Percentiles rank a stretch among this genome's conserved stretches.
phyloP scores from a whole-genome alignment of 345 rosid species.

The Noccaea bulbosa region DNA sequence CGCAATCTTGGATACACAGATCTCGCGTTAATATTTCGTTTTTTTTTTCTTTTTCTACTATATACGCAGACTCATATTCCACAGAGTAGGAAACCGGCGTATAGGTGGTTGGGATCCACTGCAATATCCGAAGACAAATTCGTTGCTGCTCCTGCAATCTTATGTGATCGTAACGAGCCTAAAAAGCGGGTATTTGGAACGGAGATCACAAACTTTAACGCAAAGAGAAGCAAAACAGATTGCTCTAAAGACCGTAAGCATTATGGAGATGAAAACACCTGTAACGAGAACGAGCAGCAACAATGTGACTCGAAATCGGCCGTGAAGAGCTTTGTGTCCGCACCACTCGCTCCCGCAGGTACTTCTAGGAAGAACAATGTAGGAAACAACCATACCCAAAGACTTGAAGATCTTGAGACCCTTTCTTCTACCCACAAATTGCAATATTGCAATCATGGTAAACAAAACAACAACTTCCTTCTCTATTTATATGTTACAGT shows the following conservation, averaged over 20 bases:
- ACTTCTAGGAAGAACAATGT: constrained; percentile 22
- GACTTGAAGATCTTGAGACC: constrained; percentile 52
- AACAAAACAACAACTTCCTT: constrained; percentile 3
- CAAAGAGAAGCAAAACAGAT: constrained; percentile 54
- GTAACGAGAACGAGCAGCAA: constrained; percentile 39
- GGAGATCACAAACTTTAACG: constrained; percentile 57
- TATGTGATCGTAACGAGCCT: constrained; percentile 42
- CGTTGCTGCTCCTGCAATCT: constrained; percentile 31
- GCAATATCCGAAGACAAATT: constrained; percentile 40
- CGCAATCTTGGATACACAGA: background rate
- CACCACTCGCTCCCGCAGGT: constrained; percentile 57
- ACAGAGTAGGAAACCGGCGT: constrained; percentile 72
- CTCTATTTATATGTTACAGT: background rate
- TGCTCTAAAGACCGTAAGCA: constrained; percentile 39
- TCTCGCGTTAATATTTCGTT: constrained; percentile 23
- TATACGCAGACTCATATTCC: constrained; percentile 69
- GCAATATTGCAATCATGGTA: constrained; percentile 73
- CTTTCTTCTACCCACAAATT: constrained; percentile 59
- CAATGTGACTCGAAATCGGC: constrained; percentile 34
- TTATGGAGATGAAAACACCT: constrained; percentile 44
- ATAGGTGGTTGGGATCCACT: constrained; percentile 76
- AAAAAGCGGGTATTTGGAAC: constrained; percentile 67
- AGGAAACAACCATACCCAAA: constrained; percentile 41
- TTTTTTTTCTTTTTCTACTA: constrained; percentile 27
- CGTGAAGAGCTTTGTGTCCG: constrained; percentile 51